Percentiles rank a stretch among this genome's conserved stretches.
These are phyloP conservation scores for Rhizopus stolonifer DNA, from an alignment of 371 early-diverging fungal species.

Conservation along the genomic window DNA sequence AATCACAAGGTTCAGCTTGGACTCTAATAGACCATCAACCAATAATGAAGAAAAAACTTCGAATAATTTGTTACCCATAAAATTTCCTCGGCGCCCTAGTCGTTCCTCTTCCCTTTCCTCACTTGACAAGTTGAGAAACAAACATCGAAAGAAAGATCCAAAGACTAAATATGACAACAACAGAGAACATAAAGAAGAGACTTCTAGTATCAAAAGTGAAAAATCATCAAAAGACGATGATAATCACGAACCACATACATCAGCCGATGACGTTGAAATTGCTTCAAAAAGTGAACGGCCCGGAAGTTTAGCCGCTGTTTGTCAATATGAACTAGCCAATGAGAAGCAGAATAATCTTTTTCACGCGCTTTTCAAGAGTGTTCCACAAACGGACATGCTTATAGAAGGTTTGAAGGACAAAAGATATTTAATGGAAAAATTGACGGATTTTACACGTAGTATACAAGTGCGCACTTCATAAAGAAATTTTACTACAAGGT, in stretches of 20 bases:
- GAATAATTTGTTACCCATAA: not conserved
- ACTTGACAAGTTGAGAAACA: constrained; percentile 2
- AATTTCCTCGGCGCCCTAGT: constrained; percentile 6
- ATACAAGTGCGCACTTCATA: constrained; percentile 90
- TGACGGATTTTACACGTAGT: constrained; percentile 43
- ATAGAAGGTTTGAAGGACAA: constrained; percentile 45
- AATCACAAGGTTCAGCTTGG: constrained; percentile 13
- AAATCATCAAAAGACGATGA: not conserved
- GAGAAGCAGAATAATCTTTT: constrained; percentile 53
- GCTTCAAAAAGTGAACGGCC: constrained; percentile 11
- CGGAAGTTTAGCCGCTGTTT: constrained; percentile 32
- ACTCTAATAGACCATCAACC: constrained; percentile 6
- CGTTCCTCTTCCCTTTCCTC: constrained; percentile 9
- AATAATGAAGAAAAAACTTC: not conserved
- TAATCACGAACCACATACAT: not conserved
- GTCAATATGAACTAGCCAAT: constrained; percentile 36
- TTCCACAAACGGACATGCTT: constrained; percentile 54
- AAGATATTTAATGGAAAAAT: too few relatives aligned
- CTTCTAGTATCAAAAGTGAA: not conserved
- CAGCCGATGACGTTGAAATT: not conserved
- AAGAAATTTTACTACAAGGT: constrained; percentile 92
- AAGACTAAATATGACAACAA: not conserved
- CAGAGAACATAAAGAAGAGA: not conserved
- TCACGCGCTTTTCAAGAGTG: constrained; percentile 57
- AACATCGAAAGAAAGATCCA: not conserved